phyloP scores from a whole-genome alignment of 2,329 filamentous ascomycete genomes.

The Aaosphaeria arxii region DNA sequence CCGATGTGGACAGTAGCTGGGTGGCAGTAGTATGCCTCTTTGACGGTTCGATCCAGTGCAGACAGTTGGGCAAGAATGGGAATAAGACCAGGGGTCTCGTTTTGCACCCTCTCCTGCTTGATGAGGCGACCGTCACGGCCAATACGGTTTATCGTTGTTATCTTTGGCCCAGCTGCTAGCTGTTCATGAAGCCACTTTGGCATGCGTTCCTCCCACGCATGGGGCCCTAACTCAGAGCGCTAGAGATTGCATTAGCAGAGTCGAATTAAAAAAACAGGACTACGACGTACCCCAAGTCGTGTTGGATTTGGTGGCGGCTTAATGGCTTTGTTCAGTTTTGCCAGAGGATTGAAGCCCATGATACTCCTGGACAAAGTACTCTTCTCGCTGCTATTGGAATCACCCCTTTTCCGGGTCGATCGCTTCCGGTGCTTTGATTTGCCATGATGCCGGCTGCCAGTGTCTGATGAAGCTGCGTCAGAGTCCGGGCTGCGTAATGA shows the following conservation, averaged over 20 bases:
- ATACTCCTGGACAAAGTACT: constrained; percentile 35
- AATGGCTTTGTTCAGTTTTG: constrained; percentile 20
- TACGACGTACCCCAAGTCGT: constrained; percentile 33
- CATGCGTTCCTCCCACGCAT: constrained; percentile 48
- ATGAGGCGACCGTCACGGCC: constrained; percentile 41
- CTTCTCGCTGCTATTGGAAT: constrained; percentile 31
- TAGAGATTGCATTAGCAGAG: constrained; percentile 20
- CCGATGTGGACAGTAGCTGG: constrained; percentile 73
- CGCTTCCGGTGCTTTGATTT: constrained; percentile 16
- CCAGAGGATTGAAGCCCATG: constrained; percentile 30
- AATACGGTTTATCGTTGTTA: constrained; percentile 39
- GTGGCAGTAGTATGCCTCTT: constrained; percentile 77
- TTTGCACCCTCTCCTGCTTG: constrained; percentile 41
- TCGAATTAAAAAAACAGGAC: not conserved
- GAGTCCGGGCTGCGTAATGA: constrained; percentile 6
- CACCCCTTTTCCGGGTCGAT: constrained; percentile 20
- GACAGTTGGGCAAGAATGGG: constrained; percentile 47
- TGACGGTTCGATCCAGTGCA: constrained; percentile 61
- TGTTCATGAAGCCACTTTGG: constrained; percentile 41
- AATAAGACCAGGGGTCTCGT: constrained; percentile 45
- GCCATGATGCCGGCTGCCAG: constrained; percentile 6
- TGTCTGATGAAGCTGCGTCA: constrained; percentile 13
- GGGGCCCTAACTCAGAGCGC: constrained; percentile 45
- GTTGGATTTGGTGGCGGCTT: constrained; percentile 28
- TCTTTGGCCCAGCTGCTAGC: constrained; percentile 40